These are phyloP conservation scores for Stagonosporopsis rhizophila DNA, from an alignment of 2,329 filamentous ascomycete genomes.

Conservation along the genomic window DNA sequence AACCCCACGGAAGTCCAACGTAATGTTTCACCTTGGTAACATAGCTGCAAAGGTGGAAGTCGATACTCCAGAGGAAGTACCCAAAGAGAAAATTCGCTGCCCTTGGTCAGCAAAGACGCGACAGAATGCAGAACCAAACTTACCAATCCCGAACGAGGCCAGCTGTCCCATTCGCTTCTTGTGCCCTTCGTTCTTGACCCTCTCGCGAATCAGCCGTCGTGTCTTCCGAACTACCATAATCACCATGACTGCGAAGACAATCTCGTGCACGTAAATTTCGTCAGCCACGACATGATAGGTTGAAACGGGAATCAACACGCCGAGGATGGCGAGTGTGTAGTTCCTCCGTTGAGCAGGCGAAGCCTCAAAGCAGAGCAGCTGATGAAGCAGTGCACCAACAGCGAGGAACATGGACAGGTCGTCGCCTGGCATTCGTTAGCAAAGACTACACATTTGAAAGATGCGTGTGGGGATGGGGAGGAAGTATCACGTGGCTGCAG, in stretches of 20 bases:
- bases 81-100: slow-evolving; percentile 55
- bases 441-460: not conserved
- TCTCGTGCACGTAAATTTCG: slow-evolving; percentile 50
- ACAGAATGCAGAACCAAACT: slow-evolving; percentile 7
- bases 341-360: slow-evolving; percentile 31
- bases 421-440: slow-evolving; percentile 50
- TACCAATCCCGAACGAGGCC: slow-evolving; percentile 41
- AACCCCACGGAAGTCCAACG: slow-evolving; percentile 63
- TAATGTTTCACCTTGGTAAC: slow-evolving; percentile 55
- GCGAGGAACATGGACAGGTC: slow-evolving; percentile 67
- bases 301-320: slow-evolving; percentile 41
- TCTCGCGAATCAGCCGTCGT: slow-evolving; percentile 36
- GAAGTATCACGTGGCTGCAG: too few relatives aligned
- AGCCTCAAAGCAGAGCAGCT: slow-evolving; percentile 54
- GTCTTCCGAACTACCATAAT: slow-evolving; percentile 46
- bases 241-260: slow-evolving; percentile 53
- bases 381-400: slow-evolving; percentile 60
- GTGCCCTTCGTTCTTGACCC: slow-evolving; percentile 32
- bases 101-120: not conserved
- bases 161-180: slow-evolving; percentile 33
- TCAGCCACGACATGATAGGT: slow-evolving; percentile 48
- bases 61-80: slow-evolving; percentile 65
- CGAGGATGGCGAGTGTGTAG: slow-evolving; percentile 38
- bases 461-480: too few relatives aligned
- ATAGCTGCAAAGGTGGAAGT: slow-evolving; percentile 60